These are phyloP conservation scores for Chlorophyllum brunneum DNA, from an alignment of 768 basidiomycete species.

Conservation along the genomic window DNA sequence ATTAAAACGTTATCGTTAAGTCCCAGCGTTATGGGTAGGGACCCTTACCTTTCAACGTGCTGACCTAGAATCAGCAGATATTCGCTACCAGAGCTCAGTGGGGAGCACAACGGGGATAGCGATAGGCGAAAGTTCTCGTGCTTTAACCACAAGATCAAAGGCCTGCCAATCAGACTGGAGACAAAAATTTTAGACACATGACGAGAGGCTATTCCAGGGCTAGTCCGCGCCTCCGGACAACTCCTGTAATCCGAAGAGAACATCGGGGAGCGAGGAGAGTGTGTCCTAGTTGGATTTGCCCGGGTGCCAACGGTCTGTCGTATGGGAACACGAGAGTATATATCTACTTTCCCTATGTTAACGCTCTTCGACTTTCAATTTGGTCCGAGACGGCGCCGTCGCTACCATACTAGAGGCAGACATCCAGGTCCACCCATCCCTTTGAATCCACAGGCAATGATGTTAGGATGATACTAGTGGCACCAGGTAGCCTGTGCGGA, in stretches of 20 bases:
- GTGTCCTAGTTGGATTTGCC: neutral
- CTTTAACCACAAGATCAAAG: neutral
- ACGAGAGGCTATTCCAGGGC: neutral
- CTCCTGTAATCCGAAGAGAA: neutral
- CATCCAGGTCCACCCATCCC: no score
- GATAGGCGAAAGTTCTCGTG: neutral
- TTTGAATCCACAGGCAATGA: neutral
- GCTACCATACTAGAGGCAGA: neutral
- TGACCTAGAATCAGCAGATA: neutral
- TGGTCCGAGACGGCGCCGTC: no score
- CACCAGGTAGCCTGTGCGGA: neutral
- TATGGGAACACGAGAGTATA: neutral
- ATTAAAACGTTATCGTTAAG: conserved; percentile 3
- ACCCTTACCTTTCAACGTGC: neutral
- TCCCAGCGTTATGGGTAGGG: neutral
- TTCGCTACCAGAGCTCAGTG: no score
- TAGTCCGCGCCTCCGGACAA: neutral
- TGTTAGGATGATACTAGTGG: neutral
- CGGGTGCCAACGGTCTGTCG: neutral
- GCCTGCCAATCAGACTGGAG: neutral
- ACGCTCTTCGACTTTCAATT: no score
- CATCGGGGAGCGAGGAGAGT: no score
- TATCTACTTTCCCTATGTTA: no score
- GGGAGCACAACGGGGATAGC: neutral
- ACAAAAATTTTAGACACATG: neutral